Evolutionary conservation across 331 rosid genomes (phyloP), one percentile per base, ranked within the genome.

Genomic region (Acacia concinna): DNA sequence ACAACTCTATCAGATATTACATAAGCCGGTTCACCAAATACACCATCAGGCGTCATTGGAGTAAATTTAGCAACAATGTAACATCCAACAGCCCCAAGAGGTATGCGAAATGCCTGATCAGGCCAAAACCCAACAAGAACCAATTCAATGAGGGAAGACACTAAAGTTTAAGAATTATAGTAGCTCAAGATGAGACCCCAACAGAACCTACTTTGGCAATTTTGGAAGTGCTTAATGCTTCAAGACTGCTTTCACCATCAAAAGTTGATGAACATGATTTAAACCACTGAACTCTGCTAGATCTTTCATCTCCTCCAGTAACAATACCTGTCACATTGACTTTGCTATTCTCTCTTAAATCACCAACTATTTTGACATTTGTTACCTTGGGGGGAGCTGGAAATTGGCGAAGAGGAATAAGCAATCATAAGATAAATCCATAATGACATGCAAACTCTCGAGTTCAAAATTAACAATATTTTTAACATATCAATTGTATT

Each of bases 221-320:
- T 88, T 90, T 96, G 81, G 97, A 96, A 76, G 96, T 83, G 84
- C 92, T 96, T 82, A 96, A 78, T 15, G 85, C 89, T 75, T 96
- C 98, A 56, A 96, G 91, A 82, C 82, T 89, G 78, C 86, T 92
- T 79, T 91, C 94, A 81, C 77, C 87, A 68, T 87, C 91, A 82
- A 93, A 85, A 70, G 85, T 78, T 66, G 93, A 71, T 6, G 77
- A 93, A 76, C 88, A 51, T 73, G 96, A 90, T 86, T 96, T 96
- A 84, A 89, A 93, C 99, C 99, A 96, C 88, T 93, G 99, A 75
- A 93, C 99, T 83, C 99, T 88, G 86, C 99, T 90, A 65, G 92
- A 86, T 63, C 88, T 98, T 85, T 96, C 99, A 74, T 91, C 86
- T 83, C 99, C 99, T 84, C 99, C 99, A 1, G 93, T 91, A 78